Evolutionary conservation across 495 filamentous ascomycete genomes (phyloP).

Genomic region (Neurospora hispaniola): DNA sequence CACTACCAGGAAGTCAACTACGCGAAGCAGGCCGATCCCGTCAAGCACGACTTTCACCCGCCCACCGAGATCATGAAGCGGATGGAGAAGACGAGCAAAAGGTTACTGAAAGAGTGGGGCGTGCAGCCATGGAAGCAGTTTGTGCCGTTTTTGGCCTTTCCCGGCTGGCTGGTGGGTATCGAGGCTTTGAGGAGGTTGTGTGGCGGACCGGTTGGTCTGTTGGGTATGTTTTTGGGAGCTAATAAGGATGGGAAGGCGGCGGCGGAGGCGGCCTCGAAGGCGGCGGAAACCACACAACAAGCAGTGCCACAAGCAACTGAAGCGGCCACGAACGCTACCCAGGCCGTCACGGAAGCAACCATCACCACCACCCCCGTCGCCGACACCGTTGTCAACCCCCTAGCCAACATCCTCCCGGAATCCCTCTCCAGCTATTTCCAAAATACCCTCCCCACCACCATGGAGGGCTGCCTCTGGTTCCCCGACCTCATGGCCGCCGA

Average conservation of each 20-base stretch:
- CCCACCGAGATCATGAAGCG: neutral
- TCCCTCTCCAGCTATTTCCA: neutral
- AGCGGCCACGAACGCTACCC: neutral
- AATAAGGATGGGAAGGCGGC: neutral
- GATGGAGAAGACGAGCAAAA: constrained; percentile 17
- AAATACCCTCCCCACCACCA: constrained; percentile 28
- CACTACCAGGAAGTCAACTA: constrained; percentile 17
- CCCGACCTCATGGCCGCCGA: constrained; percentile 62
- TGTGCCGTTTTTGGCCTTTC: constrained; percentile 35
- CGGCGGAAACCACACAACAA: neutral
- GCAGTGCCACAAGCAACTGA: neutral
- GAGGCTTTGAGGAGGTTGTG: constrained; percentile 57
- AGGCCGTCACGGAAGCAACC: neutral
- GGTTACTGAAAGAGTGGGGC: constrained; percentile 35
- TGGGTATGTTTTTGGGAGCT: constrained; percentile 28
- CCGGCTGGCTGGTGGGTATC: constrained; percentile 58
- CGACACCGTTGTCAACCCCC: neutral
- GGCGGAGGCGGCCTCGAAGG: constrained; percentile 1
- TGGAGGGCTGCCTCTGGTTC: constrained; percentile 76
- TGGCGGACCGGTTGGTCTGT: constrained; percentile 43
- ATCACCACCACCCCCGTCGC: neutral
- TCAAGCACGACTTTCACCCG: neutral
- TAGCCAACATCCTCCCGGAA: neutral
- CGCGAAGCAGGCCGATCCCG: constrained; percentile 2
- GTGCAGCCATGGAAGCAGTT: constrained; percentile 43